Evolutionary conservation across 345 rosid species (phyloP).

Genomic region (Citrus glauca): DNA sequence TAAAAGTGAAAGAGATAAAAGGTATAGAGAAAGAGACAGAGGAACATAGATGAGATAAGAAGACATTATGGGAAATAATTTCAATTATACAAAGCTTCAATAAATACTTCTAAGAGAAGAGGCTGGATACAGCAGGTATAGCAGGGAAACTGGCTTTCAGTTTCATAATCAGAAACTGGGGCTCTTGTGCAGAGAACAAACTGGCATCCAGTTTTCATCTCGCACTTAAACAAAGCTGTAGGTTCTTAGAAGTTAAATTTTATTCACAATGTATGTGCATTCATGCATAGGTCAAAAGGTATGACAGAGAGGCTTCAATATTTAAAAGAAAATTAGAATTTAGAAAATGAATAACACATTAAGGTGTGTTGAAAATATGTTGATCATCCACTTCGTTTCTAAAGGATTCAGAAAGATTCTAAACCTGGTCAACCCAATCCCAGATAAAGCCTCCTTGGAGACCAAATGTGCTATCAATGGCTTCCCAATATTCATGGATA

Average conservation of each 20-base stretch:
- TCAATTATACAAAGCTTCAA: not conserved
- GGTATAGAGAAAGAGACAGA: not conserved
- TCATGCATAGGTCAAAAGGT: not conserved
- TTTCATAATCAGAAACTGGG: not conserved
- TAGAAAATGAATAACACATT: not conserved
- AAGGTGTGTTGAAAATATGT: not conserved
- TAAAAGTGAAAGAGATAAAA: not conserved
- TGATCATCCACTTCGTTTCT: not conserved
- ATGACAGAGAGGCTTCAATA: not conserved
- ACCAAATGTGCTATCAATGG: conserved; percentile 87
- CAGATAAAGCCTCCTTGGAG: conserved; percentile 99
- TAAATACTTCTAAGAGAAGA: not conserved
- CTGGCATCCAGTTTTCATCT: not conserved
- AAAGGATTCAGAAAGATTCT: conserved; percentile 5
- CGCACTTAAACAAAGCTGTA: not conserved
- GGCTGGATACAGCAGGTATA: not conserved
- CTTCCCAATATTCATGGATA: conserved; percentile 87
- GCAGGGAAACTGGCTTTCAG: not conserved
- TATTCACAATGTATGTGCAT: not conserved
- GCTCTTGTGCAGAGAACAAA: not conserved
- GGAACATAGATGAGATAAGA: not conserved
- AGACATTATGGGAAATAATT: not conserved
- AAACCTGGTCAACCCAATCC: conserved; percentile 99
- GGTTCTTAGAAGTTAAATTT: not conserved
- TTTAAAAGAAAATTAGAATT: not conserved